Conservation (phyloP, 2,329 filamentous ascomycete genomes). For the Fusarium torulosum region DNA sequence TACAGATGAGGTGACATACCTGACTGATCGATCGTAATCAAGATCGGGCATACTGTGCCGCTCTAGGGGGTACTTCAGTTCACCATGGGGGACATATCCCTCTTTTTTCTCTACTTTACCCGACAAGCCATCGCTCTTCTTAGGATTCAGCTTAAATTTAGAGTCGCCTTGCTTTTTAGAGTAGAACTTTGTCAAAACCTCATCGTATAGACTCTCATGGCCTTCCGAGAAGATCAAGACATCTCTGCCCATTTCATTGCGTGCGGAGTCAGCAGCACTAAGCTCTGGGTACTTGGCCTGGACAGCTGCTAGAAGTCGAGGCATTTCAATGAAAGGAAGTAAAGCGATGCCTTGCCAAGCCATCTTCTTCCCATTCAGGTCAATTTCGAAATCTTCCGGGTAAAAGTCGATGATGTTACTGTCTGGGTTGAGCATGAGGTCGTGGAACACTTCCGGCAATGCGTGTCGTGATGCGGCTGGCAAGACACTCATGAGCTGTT, state of each 20-base stretch:
- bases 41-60: constrained; percentile 78
- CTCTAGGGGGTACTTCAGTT: constrained; percentile 81
- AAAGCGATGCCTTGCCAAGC: constrained; percentile 97
- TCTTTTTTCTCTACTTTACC: constrained; percentile 86
- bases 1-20: constrained; percentile 64
- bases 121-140: constrained; percentile 80
- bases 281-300: constrained; percentile 84
- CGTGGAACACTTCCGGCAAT: constrained; percentile 87
- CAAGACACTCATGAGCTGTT: constrained; percentile 98
- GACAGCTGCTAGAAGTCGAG: constrained; percentile 84
- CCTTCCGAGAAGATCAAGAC: constrained; percentile 86
- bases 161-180: constrained; percentile 82
- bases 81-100: constrained; percentile 85
- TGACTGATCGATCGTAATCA: constrained; percentile 88
- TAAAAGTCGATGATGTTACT: constrained; percentile 98
- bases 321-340: constrained; percentile 95
- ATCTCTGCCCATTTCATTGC: constrained; percentile 85
- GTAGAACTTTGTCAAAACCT: constrained; percentile 87
- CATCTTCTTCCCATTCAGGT: constrained; percentile 98
- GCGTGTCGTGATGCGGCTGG: constrained; percentile 93
- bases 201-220: constrained; percentile 83
- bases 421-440: constrained; percentile 87
- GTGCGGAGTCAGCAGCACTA: constrained; percentile 78
- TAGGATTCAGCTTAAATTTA: constrained; percentile 79
- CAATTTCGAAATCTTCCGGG: constrained; percentile 91